Base-by-base conservation (phyloP, 176 grass and related monocot genomes). In the Puccinellia tenuiflora region DNA sequence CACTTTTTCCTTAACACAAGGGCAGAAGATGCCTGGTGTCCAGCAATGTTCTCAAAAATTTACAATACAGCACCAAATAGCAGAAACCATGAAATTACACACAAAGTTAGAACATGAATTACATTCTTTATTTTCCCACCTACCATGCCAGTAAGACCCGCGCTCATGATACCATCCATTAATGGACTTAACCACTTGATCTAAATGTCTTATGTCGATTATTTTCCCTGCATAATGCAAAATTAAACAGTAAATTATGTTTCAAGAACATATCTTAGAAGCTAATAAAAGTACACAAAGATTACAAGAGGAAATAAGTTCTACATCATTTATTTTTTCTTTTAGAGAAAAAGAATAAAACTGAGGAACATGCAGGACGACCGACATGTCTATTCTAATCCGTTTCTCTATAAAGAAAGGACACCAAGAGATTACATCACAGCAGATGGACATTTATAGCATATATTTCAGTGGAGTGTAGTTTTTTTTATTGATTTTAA, bases 131-230 rank as follows among this genome's bases (percentile, higher is more conserved):
- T 13, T 38, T 82, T 73, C 26, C 52, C 66, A 90, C 83, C 20
- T 91, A 99, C 93, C 85, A 88, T 81, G 30, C 96, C 96, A 87
- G 88, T 87, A 85, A 99, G 83, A 69, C 96, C 96, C 91, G 40
- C 88, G 87, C 20, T 96, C 93, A 22, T 92, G 87, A 52, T 99
- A 99, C 96, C 96, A 99, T 53, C 82, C 81, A 4, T 94, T 96
- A 35, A 99, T 79, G 17, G 91, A 99, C 75, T 94, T 99, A 28
- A 99, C 78, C 21, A 90, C 96, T 90, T 91, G 55, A 83, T 99
- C 91, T 81, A 99, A 88, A 90, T 96, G 96, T 63, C 91, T 87
- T 87, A 94, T 89, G 73, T 99, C 96, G 54, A 99, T 90, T 80
- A 99, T 99, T 87, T 96, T 96, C 11, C 93, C 96, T 96, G 85